phyloP scores from a whole-genome alignment of 1,139 yeast species.

The Taphrina flavorubra region DNA sequence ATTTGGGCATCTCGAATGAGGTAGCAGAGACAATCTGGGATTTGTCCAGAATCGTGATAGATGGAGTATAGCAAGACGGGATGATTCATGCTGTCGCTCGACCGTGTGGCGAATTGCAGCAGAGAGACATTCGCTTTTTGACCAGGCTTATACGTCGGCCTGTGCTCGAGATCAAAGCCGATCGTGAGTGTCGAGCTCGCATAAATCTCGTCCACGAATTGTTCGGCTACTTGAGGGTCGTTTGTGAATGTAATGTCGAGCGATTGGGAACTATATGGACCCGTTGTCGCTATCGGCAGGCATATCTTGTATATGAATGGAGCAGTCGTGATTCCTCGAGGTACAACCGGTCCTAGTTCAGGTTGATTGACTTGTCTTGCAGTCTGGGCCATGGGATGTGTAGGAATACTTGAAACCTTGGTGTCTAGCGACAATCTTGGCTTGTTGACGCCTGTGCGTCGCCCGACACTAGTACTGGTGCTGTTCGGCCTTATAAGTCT shows the following conservation, averaged over 20 bases:
- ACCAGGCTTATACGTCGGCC: constrained; percentile 29
- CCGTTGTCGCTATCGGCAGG: not conserved
- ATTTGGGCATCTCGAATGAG: constrained; percentile 6
- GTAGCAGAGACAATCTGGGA: constrained; percentile 8
- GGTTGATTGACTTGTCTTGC: too few species aligned
- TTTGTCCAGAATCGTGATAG: constrained; percentile 23
- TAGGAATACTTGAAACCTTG: not conserved
- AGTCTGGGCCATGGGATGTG: too few species aligned
- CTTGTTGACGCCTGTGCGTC: too few species aligned
- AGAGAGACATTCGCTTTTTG: constrained; percentile 28
- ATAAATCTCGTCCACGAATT: constrained; percentile 14
- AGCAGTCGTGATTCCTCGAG: constrained; percentile 8
- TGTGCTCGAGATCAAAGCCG: constrained; percentile 37
- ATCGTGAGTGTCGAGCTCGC: not conserved
- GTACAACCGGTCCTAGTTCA: not conserved
- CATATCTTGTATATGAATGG: not conserved
- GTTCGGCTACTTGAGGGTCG: constrained; percentile 2
- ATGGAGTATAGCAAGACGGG: constrained; percentile 25
- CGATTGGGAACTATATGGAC: not conserved
- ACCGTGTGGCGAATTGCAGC: constrained; percentile 24
- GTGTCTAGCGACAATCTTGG: not conserved
- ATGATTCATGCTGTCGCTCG: not conserved
- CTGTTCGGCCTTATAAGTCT: too few species aligned
- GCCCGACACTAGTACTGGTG: too few species aligned
- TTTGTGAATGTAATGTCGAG: constrained; percentile 30